Evolutionary conservation across 352 stramenopile genomes (phyloP), one percentile per base, ranked within the genome.

Genomic region (Pythium rishiriense): DNA sequence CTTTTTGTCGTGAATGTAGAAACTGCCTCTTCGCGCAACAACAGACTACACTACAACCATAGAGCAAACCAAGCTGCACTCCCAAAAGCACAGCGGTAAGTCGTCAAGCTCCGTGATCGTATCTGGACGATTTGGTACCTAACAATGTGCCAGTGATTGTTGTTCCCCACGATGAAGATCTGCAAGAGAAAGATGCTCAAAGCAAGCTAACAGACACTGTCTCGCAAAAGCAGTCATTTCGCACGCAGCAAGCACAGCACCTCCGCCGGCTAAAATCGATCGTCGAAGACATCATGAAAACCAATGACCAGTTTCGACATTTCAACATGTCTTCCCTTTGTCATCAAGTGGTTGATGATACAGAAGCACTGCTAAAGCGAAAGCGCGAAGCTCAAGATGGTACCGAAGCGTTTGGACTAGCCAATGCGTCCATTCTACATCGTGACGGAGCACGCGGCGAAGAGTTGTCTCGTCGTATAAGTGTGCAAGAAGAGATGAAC

Each of bases 261-360:
- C 7, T 60, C 0, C 45, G 31, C 8, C 26, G 54, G 24, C 35
- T 72, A 4, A 42, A 66, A 25, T n/a, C 33, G 2, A 26, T 72
- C 0, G 52, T 72, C 4, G 46, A 58, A 14, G 58, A 72, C 9
- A 72, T 72, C 35, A 21, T 64, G 29, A 24, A 60, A 35, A 63
- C 58, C 15, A 50, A 72, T 22, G 52, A 63, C n/a, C 29, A 63
- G 11, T 72, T 54, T 47, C 58, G 58, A 33, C 42, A 52, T 1
- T 63, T 61, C 51, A 66, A 58, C 17, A 51, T 66, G n/a, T 17
- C 21, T 1, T 29, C 24, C 10, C 52, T 58, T 31, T 64, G 63
- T 14, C 15, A 55, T 4, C 37, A 56, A 12, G 47, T 43, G 2
- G 8, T 14, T 0, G 47, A 22, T 3, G 28, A 59, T n/a, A 26